phyloP scores from a whole-genome alignment of 164 flowering plant genomes.

The Magnolia sinica region DNA sequence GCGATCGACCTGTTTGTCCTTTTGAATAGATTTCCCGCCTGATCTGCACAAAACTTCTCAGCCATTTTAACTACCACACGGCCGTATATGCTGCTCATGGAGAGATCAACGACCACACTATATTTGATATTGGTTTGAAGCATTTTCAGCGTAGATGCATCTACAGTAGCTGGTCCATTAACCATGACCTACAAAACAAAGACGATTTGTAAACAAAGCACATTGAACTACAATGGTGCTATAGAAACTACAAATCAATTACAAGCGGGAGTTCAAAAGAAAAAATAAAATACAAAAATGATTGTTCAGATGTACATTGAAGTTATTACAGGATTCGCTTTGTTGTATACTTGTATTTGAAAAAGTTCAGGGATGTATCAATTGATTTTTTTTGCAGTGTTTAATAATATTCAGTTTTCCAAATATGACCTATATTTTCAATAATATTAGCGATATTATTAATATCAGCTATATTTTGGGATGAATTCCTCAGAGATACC shows the following conservation, averaged over 20 bases:
- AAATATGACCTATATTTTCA: no score
- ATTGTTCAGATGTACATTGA: no score
- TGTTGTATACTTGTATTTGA: no score
- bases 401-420: no score
- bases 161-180: conserved; percentile 38
- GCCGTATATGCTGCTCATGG: conserved; percentile 24
- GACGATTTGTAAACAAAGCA: background rate
- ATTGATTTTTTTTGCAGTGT: no score
- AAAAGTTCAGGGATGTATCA: no score
- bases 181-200: conserved; percentile 35
- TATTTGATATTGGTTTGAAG: conserved; percentile 35
- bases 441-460: no score
- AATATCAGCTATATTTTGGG: no score
- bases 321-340: no score
- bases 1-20: conserved; percentile 38
- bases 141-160: conserved; percentile 35
- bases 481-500: no score
- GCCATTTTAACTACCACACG: conserved; percentile 43
- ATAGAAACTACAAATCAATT: background rate
- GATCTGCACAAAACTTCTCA: conserved; percentile 45
- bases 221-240: background rate
- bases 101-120: conserved; percentile 33
- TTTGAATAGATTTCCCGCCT: conserved; percentile 43
- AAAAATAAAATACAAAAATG: no score
- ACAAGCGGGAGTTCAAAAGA: background rate